Percentiles rank a stretch among this genome's conserved stretches.
phyloP scores from a whole-genome alignment of 2,329 filamentous ascomycete genomes.

The Sporothrix dimorphospora region DNA sequence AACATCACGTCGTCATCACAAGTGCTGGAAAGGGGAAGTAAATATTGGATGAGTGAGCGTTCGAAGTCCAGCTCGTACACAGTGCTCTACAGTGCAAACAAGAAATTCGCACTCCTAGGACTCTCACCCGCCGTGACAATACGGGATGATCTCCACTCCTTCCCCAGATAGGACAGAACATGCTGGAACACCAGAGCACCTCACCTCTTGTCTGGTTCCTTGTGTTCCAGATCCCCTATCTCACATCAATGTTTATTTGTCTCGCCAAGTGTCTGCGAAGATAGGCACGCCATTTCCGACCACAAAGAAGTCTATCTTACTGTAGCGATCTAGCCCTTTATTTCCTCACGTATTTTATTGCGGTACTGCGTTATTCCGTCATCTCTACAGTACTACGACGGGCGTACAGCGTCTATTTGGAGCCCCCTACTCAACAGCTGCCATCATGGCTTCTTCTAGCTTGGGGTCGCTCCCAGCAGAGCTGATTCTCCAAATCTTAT shows the following conservation, averaged over 20 bases:
- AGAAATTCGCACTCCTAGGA: neutral
- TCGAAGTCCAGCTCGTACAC: neutral
- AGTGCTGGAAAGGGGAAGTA: neutral
- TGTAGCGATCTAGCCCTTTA: neutral
- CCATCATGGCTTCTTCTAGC: slow-evolving; percentile 34
- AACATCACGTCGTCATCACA: neutral
- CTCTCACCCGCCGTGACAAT: neutral
- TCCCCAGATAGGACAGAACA: slow-evolving; percentile 2
- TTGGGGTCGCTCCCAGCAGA: slow-evolving; percentile 64
- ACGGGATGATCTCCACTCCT: slow-evolving; percentile 7
- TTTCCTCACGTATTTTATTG: neutral
- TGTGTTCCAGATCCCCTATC: neutral
- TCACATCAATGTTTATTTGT: neutral
- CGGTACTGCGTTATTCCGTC: neutral
- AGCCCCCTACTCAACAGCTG: neutral
- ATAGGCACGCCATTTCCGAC: neutral
- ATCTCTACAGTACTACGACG: neutral
- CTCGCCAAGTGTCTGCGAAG: too few species aligned
- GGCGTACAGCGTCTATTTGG: too few species aligned
- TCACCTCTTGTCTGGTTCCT: neutral
- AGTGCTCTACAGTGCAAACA: neutral
- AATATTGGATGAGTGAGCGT: neutral
- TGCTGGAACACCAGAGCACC: slow-evolving; percentile 1
- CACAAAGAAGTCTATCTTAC: neutral
- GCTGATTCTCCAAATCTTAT: slow-evolving; percentile 62